Base-by-base conservation (phyloP, 495 filamentous ascomycete genomes). In the Penicillium salamii region DNA sequence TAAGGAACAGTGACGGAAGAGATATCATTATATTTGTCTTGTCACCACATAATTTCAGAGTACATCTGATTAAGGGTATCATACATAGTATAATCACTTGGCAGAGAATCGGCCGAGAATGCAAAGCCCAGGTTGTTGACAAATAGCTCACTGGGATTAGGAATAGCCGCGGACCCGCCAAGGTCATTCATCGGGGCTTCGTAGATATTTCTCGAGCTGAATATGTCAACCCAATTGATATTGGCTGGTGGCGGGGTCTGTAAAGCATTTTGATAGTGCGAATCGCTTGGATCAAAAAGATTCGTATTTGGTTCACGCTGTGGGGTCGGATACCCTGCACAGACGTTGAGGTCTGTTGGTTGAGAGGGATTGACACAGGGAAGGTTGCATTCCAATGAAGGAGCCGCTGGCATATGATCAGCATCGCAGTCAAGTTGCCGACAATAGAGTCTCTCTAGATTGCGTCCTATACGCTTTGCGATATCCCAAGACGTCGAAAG, bases 11-110 rank as follows among this genome's bases (percentile, higher is more conserved):
- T n/a, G n/a, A n/a, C n/a, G 17, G 12, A 12, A 12, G 24, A 44
- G 18, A 32, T 8, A 31, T 19, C 1, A 17, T 35, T 49, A 19
- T 32, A 18, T 46, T 36, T 15, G n/a, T 19, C 26, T 13, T 17
- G 31, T 58, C 40, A 63, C 61, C 54, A 61, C 8, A 24, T 55
- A 33, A 61, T 54, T 34, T 63, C 57, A 44, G 58, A 36, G 40
- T 63, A 61, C 52, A 58, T 58, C 18, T 63, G 61, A 31, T 58
- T 61, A 38, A 63, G 46, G 1, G 60, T 61, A 43, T 61, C 57
- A 37, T 61, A 63, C 52, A 63, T 63, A 37, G 58, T 63, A 33
- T 63, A 63, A 33, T 63, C 61, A 17, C 61, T 63, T 5, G 61
- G 61, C 8, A 61, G 47, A 34, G 41, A 58, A 31, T 63, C 57